phyloP scores from a whole-genome alignment of 2,329 filamentous ascomycete species.

The Alternaria rosae region DNA sequence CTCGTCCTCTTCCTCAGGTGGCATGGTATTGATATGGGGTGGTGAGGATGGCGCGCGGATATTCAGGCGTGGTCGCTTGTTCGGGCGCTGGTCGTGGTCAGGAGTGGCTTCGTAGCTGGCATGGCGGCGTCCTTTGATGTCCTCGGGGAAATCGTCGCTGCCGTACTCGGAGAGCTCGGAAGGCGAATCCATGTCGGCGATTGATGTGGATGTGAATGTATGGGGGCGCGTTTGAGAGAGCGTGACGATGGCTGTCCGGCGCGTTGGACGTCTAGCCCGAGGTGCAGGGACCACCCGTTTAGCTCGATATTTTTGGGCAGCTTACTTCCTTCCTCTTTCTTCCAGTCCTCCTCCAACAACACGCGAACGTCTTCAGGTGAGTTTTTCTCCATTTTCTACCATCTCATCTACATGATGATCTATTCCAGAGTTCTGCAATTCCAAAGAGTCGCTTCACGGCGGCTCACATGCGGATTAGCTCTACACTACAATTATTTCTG shows the following conservation, averaged over 20 bases:
- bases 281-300: constrained; percentile 17
- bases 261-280: constrained; percentile 13
- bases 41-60: constrained; percentile 44
- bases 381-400: not conserved
- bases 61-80: constrained; percentile 49
- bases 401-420: constrained; percentile 49
- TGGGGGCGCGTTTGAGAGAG: constrained; percentile 12
- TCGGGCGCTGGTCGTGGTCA: constrained; percentile 55
- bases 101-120: constrained; percentile 54
- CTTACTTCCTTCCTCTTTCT: not conserved
- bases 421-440: constrained; percentile 60
- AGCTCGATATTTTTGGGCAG: constrained; percentile 18
- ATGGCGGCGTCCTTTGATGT: constrained; percentile 59
- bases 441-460: constrained; percentile 49
- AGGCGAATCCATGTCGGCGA: constrained; percentile 59
- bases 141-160: constrained; percentile 69
- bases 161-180: constrained; percentile 71
- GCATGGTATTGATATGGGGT: constrained; percentile 28
- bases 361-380: constrained; percentile 17
- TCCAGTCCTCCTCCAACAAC: constrained; percentile 4
- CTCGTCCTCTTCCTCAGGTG: constrained; percentile 59
- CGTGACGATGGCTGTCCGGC: constrained; percentile 13
- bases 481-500: constrained; percentile 56
- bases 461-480: constrained; percentile 54
- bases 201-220: not conserved